Evolutionary conservation across 2,329 filamentous ascomycete species (phyloP), one percentile per base, ranked within the genome.

Genomic region (Immersiporthe knoxdaviesiana): DNA sequence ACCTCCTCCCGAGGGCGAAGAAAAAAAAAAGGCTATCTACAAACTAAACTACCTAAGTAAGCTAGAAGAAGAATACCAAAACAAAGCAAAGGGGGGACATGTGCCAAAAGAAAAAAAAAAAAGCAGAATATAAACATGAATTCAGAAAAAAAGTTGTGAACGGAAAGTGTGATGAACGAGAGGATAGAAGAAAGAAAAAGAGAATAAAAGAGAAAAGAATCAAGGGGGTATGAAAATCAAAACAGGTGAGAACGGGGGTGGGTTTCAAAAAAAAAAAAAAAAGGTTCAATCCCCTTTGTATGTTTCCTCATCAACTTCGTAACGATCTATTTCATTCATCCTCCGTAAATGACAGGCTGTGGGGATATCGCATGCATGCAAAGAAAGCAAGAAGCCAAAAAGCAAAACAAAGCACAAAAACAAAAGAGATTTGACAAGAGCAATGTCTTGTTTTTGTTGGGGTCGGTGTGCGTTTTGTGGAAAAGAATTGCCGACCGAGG

Each of bases 291-390:
- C 44, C 47, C 32, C 32, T 39, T 39, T 35, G 8, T 58, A 30
- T 63, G 37, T 21, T 59, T 60, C 60, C 67, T 69, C 69, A 59
- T 70, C 59, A 66, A 66, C 59, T 65, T 69, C 69, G 65, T 66
- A 52, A 66, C 58, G 50, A 68, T 62, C 60, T 63, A 64, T 44
- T 47, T 66, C 66, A 66, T 70, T 70, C 63, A 68, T 63, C 44
- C 30, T 54, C 64, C 66, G 37, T 63, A 62, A 67, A 65, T 32
- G 60, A 69, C 63, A 71, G 44, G 69, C 63, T 65, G 60, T 61
- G 63, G 18, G 18, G 35, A 65, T 60, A 66, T 66, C 54, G 35
- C 39, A 52, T 56, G 63, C 63, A 27, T 30, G 37, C 27, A 63
- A 21, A 61, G 52, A 54, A n/a, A 54, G 16, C 35, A 63, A 32